A percentile compares a stretch with the other conserved stretches of the same genome.
Conservation (phyloP, 345 rosid genomes). For the Punica granatum region DNA sequence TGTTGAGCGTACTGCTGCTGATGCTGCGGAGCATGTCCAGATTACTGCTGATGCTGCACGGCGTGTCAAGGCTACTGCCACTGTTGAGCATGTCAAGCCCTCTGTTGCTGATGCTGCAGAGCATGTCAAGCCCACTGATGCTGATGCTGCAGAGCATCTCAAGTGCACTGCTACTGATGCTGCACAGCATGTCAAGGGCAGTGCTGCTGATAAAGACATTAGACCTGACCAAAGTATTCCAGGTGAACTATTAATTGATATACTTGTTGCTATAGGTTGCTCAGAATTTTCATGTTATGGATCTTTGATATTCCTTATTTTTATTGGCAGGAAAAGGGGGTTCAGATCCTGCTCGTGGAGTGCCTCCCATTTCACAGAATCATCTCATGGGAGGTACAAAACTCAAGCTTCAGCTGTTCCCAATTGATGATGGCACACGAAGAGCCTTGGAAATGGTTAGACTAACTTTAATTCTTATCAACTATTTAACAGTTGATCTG, state of each 20-base stretch:
- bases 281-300: neutral
- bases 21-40: slow-evolving; percentile 6
- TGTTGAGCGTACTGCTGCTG: slow-evolving; percentile 58
- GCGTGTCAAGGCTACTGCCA: slow-evolving; percentile 52
- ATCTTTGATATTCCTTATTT: neutral
- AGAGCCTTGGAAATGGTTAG: slow-evolving; percentile 88
- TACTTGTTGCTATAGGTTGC: neutral
- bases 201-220: slow-evolving; percentile 44
- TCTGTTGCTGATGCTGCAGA: slow-evolving; percentile 32
- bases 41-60: slow-evolving; percentile 36
- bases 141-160: neutral
- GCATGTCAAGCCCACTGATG: slow-evolving; percentile 52
- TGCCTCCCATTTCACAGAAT: slow-evolving; percentile 35
- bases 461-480: slow-evolving; percentile 10
- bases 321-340: slow-evolving; percentile 27
- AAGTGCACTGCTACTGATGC: neutral
- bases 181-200: neutral
- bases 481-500: slow-evolving; percentile 15
- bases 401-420: slow-evolving; percentile 93
- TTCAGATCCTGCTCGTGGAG: slow-evolving; percentile 35
- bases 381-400: slow-evolving; percentile 46
- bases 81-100: neutral
- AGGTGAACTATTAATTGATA: neutral
- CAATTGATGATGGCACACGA: slow-evolving; percentile 85
- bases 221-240: slow-evolving; percentile 34